Percentiles rank a stretch among this genome's conserved stretches.
Evolutionary conservation across 2,329 filamentous ascomycete species (phyloP).

Genomic region (Botrytis tulipae): DNA sequence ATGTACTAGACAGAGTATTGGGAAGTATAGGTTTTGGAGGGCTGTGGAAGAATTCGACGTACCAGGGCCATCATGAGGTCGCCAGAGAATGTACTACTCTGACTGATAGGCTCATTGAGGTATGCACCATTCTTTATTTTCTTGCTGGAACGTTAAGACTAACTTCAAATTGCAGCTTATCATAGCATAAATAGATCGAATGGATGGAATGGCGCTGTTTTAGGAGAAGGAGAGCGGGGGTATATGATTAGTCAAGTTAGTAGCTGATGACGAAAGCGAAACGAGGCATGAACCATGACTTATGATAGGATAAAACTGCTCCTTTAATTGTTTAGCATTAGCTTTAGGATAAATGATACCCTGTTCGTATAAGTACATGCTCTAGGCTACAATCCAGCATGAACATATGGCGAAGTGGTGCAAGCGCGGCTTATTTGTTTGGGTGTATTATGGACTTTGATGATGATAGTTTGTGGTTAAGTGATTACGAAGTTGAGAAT

Average conservation of each 20-base stretch:
- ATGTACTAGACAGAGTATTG: conserved; percentile 52
- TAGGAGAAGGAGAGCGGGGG: not conserved
- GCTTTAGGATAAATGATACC: conserved; percentile 20
- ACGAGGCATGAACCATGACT: conserved; percentile 15
- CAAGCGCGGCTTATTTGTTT: not conserved
- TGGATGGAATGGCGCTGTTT: not conserved
- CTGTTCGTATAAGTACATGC: conserved; percentile 8
- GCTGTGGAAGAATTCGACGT: conserved; percentile 51
- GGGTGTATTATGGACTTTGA: not conserved
- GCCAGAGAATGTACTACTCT: conserved; percentile 37
- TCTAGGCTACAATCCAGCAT: not conserved
- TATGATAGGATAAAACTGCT: conserved; percentile 14
- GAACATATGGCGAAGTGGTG: not conserved
- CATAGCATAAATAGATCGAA: conserved; percentile 18
- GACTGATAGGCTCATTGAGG: conserved; percentile 37
- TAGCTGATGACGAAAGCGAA: not conserved
- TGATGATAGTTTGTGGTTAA: not conserved
- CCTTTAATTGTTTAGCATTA: conserved; percentile 10
- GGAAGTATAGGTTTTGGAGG: conserved; percentile 63
- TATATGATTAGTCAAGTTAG: not conserved
- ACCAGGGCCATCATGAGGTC: conserved; percentile 35
- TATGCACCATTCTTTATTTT: conserved; percentile 22
- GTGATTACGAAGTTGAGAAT: too few species aligned
- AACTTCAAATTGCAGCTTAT: conserved; percentile 22
- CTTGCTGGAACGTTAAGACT: not conserved